A percentile compares a stretch with the other conserved stretches of the same genome.
These are phyloP conservation scores for Metschnikowia colocasiae DNA, from an alignment of 805 yeast species.

Conservation along the genomic window DNA sequence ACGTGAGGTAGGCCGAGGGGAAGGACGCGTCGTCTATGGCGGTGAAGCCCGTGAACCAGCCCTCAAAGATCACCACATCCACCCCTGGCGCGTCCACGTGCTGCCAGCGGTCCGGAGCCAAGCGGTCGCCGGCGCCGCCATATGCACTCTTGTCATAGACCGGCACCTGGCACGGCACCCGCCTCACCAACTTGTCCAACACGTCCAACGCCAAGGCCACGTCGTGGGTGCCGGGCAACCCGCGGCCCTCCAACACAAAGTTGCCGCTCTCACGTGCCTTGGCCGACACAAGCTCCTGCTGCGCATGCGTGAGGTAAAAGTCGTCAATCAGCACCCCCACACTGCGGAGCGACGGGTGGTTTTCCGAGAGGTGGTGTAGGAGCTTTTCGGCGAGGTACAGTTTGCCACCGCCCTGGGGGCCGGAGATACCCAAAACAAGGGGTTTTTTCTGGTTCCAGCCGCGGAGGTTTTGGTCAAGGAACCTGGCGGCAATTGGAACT, in stretches of 20 bases:
- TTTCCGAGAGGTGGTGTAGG: slow-evolving; percentile 25
- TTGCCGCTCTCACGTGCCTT: slow-evolving; percentile 33
- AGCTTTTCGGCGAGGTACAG: slow-evolving; percentile 51
- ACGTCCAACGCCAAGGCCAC: slow-evolving; percentile 39
- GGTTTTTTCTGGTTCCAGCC: slow-evolving; percentile 26
- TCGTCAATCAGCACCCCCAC: slow-evolving; percentile 78
- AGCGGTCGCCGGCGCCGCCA: slow-evolving; percentile 78
- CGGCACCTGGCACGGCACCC: slow-evolving; percentile 43
- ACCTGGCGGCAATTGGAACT: slow-evolving; percentile 8
- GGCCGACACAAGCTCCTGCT: slow-evolving; percentile 49
- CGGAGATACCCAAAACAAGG: slow-evolving; percentile 54
- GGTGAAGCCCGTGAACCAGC: slow-evolving; percentile 87
- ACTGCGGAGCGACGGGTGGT: slow-evolving; percentile 36
- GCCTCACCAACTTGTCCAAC: slow-evolving; percentile 29
- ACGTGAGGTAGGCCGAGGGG: slow-evolving; percentile 18
- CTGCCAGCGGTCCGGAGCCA: slow-evolving; percentile 38
- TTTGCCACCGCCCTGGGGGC: slow-evolving; percentile 83
- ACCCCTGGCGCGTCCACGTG: slow-evolving; percentile 29
- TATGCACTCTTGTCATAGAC: slow-evolving; percentile 71
- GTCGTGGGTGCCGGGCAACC: slow-evolving; percentile 95
- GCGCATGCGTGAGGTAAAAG: slow-evolving; percentile 64
- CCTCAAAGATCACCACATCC: slow-evolving; percentile 78
- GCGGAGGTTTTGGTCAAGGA: slow-evolving; percentile 9
- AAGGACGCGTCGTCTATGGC: slow-evolving; percentile 25
- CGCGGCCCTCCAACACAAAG: slow-evolving; percentile 67